Evolutionary conservation across 225 moss, liverwort and hornwort species (phyloP).

Genomic region (Antitrichia curtipendula): DNA sequence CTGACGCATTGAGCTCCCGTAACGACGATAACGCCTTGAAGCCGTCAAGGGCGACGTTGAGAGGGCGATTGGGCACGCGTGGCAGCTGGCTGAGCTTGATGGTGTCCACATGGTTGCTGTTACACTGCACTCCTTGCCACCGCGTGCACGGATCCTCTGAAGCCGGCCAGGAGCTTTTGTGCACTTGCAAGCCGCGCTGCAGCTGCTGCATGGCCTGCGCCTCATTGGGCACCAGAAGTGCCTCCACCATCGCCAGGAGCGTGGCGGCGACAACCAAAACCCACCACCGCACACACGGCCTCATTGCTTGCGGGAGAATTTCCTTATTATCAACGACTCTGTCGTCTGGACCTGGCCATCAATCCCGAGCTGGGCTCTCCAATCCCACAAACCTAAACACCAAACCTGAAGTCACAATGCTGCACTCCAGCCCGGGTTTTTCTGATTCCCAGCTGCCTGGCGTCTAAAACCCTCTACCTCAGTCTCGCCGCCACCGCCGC

Average conservation of each 20-base stretch:
- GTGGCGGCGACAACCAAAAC: not conserved
- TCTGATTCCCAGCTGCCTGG: not conserved
- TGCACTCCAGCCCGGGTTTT: not conserved
- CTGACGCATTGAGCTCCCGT: conserved; percentile 35
- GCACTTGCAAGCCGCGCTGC: conserved; percentile 21
- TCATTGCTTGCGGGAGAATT: not conserved
- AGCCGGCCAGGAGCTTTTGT: conserved; percentile 20
- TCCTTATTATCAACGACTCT: not conserved
- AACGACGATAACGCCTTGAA: conserved; percentile 10
- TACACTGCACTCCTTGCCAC: conserved; percentile 42
- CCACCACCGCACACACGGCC: conserved; percentile 13
- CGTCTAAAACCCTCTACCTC: not conserved
- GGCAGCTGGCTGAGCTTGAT: conserved; percentile 23
- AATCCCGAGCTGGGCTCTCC: not conserved
- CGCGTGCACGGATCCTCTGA: conserved; percentile 37
- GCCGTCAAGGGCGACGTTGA: conserved; percentile 2
- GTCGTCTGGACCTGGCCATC: conserved; percentile 9
- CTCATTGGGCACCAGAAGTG: conserved; percentile 12
- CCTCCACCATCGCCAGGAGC: not conserved
- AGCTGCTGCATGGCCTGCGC: conserved; percentile 33
- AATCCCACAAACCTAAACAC: not conserved
- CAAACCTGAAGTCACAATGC: not conserved
- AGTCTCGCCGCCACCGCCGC: not conserved
- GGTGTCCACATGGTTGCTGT: not conserved
- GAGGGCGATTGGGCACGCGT: not conserved